Evolutionary conservation across 2,329 filamentous ascomycete species (phyloP), one percentile per base, ranked within the genome.

Genomic region (Colletotrichum liriopes): DNA sequence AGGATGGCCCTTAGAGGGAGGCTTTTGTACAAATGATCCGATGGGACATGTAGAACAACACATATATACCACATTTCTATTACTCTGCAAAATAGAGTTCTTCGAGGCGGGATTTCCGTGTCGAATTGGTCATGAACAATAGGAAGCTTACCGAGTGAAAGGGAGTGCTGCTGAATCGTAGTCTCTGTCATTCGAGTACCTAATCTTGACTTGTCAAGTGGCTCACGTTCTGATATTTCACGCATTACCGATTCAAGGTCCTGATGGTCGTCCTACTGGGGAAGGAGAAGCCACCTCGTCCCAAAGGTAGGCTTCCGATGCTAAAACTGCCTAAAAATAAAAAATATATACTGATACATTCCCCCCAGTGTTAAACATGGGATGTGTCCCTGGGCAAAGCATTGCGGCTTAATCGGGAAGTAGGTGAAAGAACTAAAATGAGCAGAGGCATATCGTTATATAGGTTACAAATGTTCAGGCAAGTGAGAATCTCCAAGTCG

Each of bases 21-120:
- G 54, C 11, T 41, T 39, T 32, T 66, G 67, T 66, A 66, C 18
- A 66, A 66, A 66, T 43, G 54, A 47, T 37, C n/a, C 26, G 29
- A 60, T 37, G 52, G 45, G 65, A 63, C 35, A 60, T 66, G 62
- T 70, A 70, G 41, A 65, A 70, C 20, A 58, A 65, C 16, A 52
- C 54, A 35, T 64, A 70, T 59, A 70, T 66, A 70, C 67, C 67
- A 70, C 6, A 39, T 56, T 56, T 37, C 11, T 55, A 55, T 55
- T 55, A 4, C 20, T 23, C 20, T 16, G 52, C 14, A 14, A 23
- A 37, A 55, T 5, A 37, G 7, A 14, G 0, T 32, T n/a, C 11
- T 23, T 4, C 11, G 16, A 16, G 20, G 11, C 6, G 5, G 20
- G 5, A 23, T 23, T 52, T 5, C 18, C 32, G 20, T 20, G 52